Evolutionary conservation across 106 monocot genomes (phyloP), one percentile per base, ranked within the genome.

Genomic region (Dioscorea alata): DNA sequence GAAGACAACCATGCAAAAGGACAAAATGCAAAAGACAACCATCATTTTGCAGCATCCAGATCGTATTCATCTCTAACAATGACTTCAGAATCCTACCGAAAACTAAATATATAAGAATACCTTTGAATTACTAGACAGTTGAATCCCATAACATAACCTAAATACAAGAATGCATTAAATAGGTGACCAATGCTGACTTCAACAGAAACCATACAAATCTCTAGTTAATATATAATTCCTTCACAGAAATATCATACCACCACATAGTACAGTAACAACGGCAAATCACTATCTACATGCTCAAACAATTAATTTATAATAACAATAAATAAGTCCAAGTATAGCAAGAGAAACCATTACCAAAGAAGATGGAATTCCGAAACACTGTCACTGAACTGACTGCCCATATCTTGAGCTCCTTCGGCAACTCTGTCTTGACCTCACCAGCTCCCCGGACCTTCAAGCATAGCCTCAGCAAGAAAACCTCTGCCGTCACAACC

Each of bases 351-450:
- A 57, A 64, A 57, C 1, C 57, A 42, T 80, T 85, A 97, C 97
- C 97, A 50, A 89, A 97, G 71, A 97, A 92, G 12, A 63, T 32
- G 2, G 23, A 68, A 64, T 87, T 89, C 69, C 56, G 70, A 49
- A 97, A 89, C 5, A 77, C 92, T 17, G 92, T 84, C 0, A 97
- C 76, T 13, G 92, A 97, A 59, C 89, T 84, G 67, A 97, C 89
- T 8, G 84, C 82, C 89, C 86, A 97, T 53, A 78, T 73, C 72
- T 64, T 84, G 68, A 92, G 73, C 58, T 97, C 96, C 77, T 81
- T 88, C 70, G 69, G 80, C 63, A 82, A 51, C 20, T 83, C 86
- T 6, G 51, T 24, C 74, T 68, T 80, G 28, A 63, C 63, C 31
- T 31, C 63, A 12, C 73, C 73, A 60, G 57, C 72, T 1, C 28